Evolutionary conservation across 345 rosid species (phyloP), one percentile per base, ranked within the genome.

Genomic region (Hibiscus tridactylites): DNA sequence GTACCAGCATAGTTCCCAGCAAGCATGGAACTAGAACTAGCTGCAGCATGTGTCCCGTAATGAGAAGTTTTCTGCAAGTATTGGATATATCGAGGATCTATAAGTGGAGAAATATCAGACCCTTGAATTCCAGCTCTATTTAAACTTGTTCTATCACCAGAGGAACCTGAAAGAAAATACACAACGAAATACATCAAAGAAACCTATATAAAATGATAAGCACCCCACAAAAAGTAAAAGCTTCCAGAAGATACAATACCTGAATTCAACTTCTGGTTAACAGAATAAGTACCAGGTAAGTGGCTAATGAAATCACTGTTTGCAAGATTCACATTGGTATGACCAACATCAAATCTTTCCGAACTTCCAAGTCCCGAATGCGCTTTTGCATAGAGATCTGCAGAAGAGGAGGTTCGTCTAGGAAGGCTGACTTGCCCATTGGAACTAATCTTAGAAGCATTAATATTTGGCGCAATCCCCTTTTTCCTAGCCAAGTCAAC

Each of bases 401-500:
- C 82, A 35, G 88, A 87, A 73, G 94, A 88, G 77, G 79, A 78
- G 70, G 87, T 83, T 84, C 85, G 76, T 79, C 79, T 87, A 13
- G 93, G 92, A 73, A 91, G 75, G 73, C 78, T 83, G 71, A 71
- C 79, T 71, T 79, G 86, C 56, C 87, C 86, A 53, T 72, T 77
- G 65, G 86, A 75, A 82, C 73, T 78, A 70, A 78, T 65, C 29
- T 75, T 74, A 63, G 86, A 81, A 82, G 82, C 77, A 77, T 79
- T 82, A 76, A 71, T 71, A 68, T 81, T 79, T 26, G 87, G 79
- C 26, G 75, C 9, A 57, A 61, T 57, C 62, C 84, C 85, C 75
- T 77, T 81, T 63, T 83, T 81, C 77, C 83, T 74, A 17, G 75
- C 61, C 37, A 81, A 71, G 74, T 88, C 90, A 72, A 75, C 75